Evolutionary conservation across 208 protist species (phyloP).

Genomic region (Leishmania braziliensis): DNA sequence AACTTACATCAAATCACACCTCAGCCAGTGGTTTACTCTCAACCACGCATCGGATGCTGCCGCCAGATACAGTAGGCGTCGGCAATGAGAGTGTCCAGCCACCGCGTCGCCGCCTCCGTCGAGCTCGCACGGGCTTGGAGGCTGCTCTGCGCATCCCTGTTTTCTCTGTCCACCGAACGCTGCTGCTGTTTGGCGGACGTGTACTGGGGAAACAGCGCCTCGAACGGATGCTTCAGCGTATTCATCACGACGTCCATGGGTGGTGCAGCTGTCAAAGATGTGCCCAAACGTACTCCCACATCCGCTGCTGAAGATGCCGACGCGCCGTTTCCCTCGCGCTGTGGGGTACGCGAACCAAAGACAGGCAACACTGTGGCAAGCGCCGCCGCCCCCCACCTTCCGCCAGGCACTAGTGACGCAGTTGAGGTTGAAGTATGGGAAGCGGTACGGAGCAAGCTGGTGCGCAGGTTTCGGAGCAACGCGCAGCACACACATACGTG

Average conservation of each 20-base stretch:
- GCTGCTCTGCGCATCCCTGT: neutral
- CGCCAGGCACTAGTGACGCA: neutral
- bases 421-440: neutral
- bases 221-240: conserved; percentile 24
- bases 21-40: neutral
- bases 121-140: neutral
- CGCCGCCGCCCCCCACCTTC: conserved; percentile 14
- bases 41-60: conserved; percentile 2
- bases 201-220: conserved; percentile 28
- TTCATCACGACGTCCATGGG: conserved; percentile 33
- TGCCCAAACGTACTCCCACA: neutral
- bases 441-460: conserved; percentile 15
- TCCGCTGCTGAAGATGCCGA: neutral
- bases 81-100: conserved; percentile 65
- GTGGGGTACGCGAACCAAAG: conserved; percentile 13
- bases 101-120: conserved; percentile 32
- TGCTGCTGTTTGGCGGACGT: conserved; percentile 6
- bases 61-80: conserved; percentile 63
- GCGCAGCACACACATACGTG: conserved; percentile 92
- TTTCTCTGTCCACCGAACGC: neutral
- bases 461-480: conserved; percentile 52
- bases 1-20: neutral
- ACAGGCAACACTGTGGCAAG: conserved; percentile 22
- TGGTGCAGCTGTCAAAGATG: neutral
- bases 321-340: neutral